Conservation (phyloP, 768 basidiomycete genomes). For the Lactarius psammicola region DNA sequence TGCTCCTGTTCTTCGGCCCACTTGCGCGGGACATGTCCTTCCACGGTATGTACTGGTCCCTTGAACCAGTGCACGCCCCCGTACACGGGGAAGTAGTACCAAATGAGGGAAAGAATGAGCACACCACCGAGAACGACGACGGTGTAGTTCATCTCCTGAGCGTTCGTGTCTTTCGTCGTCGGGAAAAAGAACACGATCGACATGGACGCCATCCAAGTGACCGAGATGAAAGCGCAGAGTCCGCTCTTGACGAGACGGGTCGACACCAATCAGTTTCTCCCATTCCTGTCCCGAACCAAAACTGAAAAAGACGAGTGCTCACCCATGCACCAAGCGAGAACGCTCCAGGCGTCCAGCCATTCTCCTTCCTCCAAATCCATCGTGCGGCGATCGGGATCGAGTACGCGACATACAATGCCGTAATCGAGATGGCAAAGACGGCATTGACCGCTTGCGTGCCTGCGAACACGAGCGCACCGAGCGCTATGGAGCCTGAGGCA, state of each 20-base stretch:
- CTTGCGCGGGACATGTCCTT: conserved; percentile 1
- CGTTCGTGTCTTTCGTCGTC: conserved; percentile 44
- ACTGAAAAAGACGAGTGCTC: conserved; percentile 32
- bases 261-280: too few relatives aligned
- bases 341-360: conserved; percentile 41
- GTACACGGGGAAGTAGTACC: conserved; percentile 68
- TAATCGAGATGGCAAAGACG: conserved; percentile 51
- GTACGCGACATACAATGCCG: conserved; percentile 47
- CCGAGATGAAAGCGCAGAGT: conserved; percentile 53
- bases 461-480: conserved; percentile 56
- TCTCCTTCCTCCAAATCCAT: conserved; percentile 45
- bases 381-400: conserved; percentile 52
- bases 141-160: conserved; percentile 66
- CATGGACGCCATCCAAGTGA: conserved; percentile 67
- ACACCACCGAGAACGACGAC: conserved; percentile 64
- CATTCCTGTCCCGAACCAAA: neutral
- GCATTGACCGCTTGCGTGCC: conserved; percentile 57
- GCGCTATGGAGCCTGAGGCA: conserved; percentile 39
- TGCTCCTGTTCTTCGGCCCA: neutral
- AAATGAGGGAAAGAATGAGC: conserved; percentile 52
- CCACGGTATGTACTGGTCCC: conserved; percentile 57
- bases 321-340: conserved; percentile 48
- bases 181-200: conserved; percentile 64
- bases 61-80: conserved; percentile 73
- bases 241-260: conserved; percentile 43